Evolutionary conservation across 225 moss, liverwort and hornwort species (phyloP), one percentile per base, ranked within the genome.

Genomic region (Marchantia polymorpha): DNA sequence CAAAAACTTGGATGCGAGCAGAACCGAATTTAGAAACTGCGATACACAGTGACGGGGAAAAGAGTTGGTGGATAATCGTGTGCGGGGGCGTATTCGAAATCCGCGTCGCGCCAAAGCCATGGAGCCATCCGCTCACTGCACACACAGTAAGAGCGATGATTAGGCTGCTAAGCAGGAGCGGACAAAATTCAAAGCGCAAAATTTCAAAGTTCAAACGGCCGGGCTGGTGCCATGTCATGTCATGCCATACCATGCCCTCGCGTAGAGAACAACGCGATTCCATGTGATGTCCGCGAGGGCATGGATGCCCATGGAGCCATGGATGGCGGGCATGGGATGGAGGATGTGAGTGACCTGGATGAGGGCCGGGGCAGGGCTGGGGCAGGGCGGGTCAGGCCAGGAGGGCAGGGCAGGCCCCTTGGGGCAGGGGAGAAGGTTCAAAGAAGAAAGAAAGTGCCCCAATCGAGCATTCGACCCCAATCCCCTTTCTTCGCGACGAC

Each of bases 161-260:
- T 29, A 67, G 67, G 8, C 67, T 19, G 9, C 14, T 26, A 16
- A 14, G 7, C n/a, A 11, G 53, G 12, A 73, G 73, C 73, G 52
- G 53, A 73, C 73, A 54, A 29, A 73, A 54, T 73, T 73, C 72
- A 73, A 27, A 69, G 47, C 29, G 16, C 3, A 52, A 13, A 52
- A 53, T 73, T 73, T 73, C 53, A 73, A 73, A 73, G 73, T 73
- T 73, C 73, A 73, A 73, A 73, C 73, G 72, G 72, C 72, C 72
- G 23, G 13, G 2, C 54, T 53, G n/a, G 27, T 15, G n/a, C 73
- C 48, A 70, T 47, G 15, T 30, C 30, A 60, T 60, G 6, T 39
- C 63, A 63, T 61, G 11, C 60, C 22, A 63, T 63, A 8, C n/a
- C 2, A 63, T 63, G 63, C 63, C 23, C 23, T 63, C 23, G 15